Evolutionary conservation across 2,329 filamentous ascomycete genomes (phyloP).

Genomic region (Emergomyces pasteurianus): DNA sequence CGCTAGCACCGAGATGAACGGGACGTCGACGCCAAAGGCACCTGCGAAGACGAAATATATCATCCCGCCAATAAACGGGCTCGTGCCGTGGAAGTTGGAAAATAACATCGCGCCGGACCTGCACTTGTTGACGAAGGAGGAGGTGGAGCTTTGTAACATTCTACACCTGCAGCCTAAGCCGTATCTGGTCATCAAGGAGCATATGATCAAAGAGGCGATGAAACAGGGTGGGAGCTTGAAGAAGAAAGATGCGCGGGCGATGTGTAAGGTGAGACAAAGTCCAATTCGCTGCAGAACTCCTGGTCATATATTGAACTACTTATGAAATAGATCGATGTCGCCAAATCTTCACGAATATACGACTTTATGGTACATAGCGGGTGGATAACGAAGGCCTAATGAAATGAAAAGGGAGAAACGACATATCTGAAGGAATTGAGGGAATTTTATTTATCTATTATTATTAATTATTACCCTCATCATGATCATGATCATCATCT

Average conservation of each 20-base stretch:
- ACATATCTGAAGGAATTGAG: neutral
- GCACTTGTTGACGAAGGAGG: constrained; percentile 74
- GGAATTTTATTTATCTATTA: neutral
- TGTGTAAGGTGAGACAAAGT: constrained; percentile 54
- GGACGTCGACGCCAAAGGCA: constrained; percentile 25
- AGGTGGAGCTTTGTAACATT: constrained; percentile 73
- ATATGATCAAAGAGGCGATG: constrained; percentile 78
- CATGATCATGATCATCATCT: neutral
- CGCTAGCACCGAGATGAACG: constrained; percentile 42
- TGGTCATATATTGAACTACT: neutral
- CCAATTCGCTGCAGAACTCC: too few species aligned
- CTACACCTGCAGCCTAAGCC: constrained; percentile 84
- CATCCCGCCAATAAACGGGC: constrained; percentile 35
- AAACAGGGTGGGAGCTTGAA: constrained; percentile 80
- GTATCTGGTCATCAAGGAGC: constrained; percentile 88
- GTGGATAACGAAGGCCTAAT: constrained; percentile 74
- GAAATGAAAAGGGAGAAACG: neutral
- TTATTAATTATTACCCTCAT: neutral
- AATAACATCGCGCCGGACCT: constrained; percentile 65
- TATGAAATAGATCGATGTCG: constrained; percentile 54
- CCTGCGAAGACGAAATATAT: constrained; percentile 41
- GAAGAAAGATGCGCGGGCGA: constrained; percentile 84
- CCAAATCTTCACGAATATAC: constrained; percentile 76
- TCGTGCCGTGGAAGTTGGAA: constrained; percentile 48
- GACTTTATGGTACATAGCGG: constrained; percentile 91